Percentiles rank a stretch among this genome's conserved stretches.
Evolutionary conservation across 371 early-diverging fungal genomes (phyloP).

Genomic region (Funneliformis caledonium): DNA sequence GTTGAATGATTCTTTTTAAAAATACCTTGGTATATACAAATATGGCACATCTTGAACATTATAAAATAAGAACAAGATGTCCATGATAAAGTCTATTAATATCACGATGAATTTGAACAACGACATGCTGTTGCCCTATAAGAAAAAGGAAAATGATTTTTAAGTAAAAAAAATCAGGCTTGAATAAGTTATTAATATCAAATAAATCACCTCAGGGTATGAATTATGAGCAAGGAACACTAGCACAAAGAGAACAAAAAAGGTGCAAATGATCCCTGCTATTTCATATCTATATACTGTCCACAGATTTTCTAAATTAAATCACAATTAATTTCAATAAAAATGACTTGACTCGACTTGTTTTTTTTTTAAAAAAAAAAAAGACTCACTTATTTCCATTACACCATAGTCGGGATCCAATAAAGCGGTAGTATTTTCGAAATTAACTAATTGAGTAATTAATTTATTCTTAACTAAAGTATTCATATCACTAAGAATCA

Average conservation of each 20-base stretch:
- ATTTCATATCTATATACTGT: slow-evolving; percentile 8
- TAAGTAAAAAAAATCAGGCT: not conserved
- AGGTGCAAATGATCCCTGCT: not conserved
- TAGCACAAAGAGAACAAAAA: not conserved
- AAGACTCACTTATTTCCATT: not conserved
- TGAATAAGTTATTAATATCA: not conserved
- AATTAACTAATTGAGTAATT: not conserved
- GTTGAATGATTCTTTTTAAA: not conserved
- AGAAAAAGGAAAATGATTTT: not conserved
- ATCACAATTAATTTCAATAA: not conserved
- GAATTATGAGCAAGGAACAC: not conserved
- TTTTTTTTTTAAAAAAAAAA: not conserved
- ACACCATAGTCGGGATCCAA: not conserved
- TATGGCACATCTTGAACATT: slow-evolving; percentile 12
- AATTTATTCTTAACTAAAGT: slow-evolving; percentile 1
- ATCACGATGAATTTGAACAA: slow-evolving; percentile 24
- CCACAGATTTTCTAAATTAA: not conserved
- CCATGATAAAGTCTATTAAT: slow-evolving; percentile 23
- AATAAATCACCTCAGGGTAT: not conserved
- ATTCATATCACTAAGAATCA: not conserved
- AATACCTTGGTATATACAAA: slow-evolving; percentile 30
- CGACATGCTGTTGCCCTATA: slow-evolving; percentile 14
- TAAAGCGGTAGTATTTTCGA: not conserved
- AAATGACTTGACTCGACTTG: not conserved
- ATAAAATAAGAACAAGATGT: slow-evolving; percentile 5